A percentile compares a stretch with the other conserved stretches of the same genome.
phyloP scores from a whole-genome alignment of 495 filamentous ascomycete species.

The Penicillium macrosclerotiorum region DNA sequence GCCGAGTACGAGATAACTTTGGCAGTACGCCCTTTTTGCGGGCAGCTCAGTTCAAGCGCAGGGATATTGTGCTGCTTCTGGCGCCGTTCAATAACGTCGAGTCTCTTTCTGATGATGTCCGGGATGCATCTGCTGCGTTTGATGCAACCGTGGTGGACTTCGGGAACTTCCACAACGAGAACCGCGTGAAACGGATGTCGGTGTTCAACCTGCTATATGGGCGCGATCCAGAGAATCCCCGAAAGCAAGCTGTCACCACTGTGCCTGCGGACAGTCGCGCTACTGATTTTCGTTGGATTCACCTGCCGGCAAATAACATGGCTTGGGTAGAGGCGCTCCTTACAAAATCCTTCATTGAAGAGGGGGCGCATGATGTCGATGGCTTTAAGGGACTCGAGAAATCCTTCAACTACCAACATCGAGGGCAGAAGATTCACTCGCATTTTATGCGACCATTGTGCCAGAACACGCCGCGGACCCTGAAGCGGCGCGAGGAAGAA shows the following conservation, averaged over 20 bases:
- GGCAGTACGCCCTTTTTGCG: constrained; percentile 60
- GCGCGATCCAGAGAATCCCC: constrained; percentile 51
- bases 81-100: constrained; percentile 54
- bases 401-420: constrained; percentile 63
- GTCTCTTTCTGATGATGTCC: constrained; percentile 52
- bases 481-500: constrained; percentile 39
- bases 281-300: constrained; percentile 67
- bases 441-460: constrained; percentile 67
- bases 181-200: constrained; percentile 51
- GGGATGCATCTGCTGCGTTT: constrained; percentile 57
- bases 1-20: constrained; percentile 55
- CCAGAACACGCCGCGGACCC: constrained; percentile 53
- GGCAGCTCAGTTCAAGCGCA: constrained; percentile 56
- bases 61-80: constrained; percentile 55
- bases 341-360: constrained; percentile 67
- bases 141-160: constrained; percentile 70
- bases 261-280: constrained; percentile 52
- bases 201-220: constrained; percentile 64
- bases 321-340: constrained; percentile 60
- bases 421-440: constrained; percentile 59
- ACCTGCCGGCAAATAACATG: constrained; percentile 65
- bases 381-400: constrained; percentile 66
- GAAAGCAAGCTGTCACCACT: constrained; percentile 51
- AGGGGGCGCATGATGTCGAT: constrained; percentile 62
- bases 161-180: constrained; percentile 63